phyloP scores from a whole-genome alignment of 2,329 filamentous ascomycete genomes.

The Ceratocystis papillata region DNA sequence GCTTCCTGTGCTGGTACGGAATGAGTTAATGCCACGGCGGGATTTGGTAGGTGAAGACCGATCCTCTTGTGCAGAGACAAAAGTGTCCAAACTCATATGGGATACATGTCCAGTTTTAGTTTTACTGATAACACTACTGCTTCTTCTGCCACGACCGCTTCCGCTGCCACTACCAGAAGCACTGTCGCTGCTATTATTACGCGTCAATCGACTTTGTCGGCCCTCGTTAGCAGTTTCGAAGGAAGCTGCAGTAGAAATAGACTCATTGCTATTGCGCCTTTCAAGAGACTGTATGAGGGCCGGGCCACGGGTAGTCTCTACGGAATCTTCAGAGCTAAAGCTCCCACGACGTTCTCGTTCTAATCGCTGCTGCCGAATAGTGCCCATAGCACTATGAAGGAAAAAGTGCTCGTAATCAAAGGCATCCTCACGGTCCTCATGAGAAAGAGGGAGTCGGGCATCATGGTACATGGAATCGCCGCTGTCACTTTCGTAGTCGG shows the following conservation, averaged over 20 bases:
- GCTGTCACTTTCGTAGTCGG: constrained; percentile 48
- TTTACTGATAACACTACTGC: background rate
- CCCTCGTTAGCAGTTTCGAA: constrained; percentile 49
- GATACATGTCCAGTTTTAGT: constrained; percentile 11
- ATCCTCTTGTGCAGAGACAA: constrained; percentile 25
- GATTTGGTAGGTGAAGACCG: constrained; percentile 24
- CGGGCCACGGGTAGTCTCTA: constrained; percentile 50
- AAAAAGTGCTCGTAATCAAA: constrained; percentile 98
- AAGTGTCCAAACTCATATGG: constrained; percentile 29
- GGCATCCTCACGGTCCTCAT: constrained; percentile 87
- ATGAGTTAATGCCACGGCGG: constrained; percentile 15
- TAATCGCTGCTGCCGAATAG: constrained; percentile 48
- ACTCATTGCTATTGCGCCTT: constrained; percentile 39
- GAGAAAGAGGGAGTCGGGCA: constrained; percentile 53
- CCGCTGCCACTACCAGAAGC: background rate
- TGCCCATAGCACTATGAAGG: constrained; percentile 81
- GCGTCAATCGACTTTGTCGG: constrained; percentile 35
- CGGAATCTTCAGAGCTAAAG: constrained; percentile 48
- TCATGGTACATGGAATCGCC: constrained; percentile 55
- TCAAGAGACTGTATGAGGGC: constrained; percentile 29
- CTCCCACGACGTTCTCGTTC: constrained; percentile 39
- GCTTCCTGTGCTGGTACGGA: constrained; percentile 14
- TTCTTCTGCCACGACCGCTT: constrained; percentile 22
- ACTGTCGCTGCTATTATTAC: constrained; percentile 26
- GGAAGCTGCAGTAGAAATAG: constrained; percentile 42